Conservation (phyloP, 257 asterid species). For the Nicotiana tomentosiformis region DNA sequence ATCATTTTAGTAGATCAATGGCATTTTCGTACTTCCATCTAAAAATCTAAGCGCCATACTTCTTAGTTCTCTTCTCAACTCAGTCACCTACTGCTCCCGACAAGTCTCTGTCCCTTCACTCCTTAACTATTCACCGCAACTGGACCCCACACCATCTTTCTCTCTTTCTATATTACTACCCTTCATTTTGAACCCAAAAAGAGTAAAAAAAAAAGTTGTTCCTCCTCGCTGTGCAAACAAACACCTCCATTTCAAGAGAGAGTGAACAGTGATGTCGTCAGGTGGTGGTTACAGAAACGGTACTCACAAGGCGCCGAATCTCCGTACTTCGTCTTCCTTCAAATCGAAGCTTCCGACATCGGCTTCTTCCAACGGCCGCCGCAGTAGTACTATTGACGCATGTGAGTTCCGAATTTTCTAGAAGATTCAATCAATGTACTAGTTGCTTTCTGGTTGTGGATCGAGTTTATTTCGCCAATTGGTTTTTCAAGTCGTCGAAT, state of each 20-base stretch:
- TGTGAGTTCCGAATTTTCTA: constrained; percentile 42
- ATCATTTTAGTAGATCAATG: not conserved
- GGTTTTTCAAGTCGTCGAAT: not conserved
- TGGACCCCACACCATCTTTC: constrained; percentile 11
- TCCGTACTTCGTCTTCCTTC: constrained; percentile 74
- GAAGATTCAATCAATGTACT: not conserved
- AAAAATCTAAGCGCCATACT: not conserved
- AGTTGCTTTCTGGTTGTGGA: not conserved
- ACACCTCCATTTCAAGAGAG: constrained; percentile 1
- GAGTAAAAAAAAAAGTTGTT: not conserved
- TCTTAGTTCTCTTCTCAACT: not conserved
- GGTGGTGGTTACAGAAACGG: constrained; percentile 63
- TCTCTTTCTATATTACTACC: not conserved
- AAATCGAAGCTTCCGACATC: constrained; percentile 70
- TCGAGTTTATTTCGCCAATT: not conserved
- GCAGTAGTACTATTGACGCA: constrained; percentile 58
- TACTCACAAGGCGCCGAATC: constrained; percentile 49
- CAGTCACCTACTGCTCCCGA: not conserved
- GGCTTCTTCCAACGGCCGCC: constrained; percentile 49
- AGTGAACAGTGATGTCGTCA: constrained; percentile 47
- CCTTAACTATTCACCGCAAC: constrained; percentile 19
- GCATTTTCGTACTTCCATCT: constrained; percentile 27
- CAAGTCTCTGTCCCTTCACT: constrained; percentile 11
- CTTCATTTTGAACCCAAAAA: constrained; percentile 3
- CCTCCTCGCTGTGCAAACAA: not conserved